These are phyloP conservation scores for Hymenoscyphus occultus DNA, from an alignment of 2,329 filamentous ascomycete genomes.

Conservation along the genomic window DNA sequence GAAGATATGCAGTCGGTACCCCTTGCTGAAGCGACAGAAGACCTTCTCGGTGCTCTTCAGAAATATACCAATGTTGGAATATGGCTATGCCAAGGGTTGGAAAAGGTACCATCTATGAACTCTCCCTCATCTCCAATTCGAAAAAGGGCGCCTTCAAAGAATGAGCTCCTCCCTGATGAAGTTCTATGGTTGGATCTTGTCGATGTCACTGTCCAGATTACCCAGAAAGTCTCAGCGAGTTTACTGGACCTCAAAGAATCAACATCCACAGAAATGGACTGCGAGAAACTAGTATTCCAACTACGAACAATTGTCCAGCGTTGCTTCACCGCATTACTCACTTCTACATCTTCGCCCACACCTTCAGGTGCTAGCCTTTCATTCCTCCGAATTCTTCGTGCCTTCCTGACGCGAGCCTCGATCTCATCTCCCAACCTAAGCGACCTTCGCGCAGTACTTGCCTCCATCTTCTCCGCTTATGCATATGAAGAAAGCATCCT, in stretches of 20 bases:
- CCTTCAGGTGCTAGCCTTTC: constrained; percentile 55
- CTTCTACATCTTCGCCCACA: constrained; percentile 59
- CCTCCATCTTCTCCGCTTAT: constrained; percentile 91
- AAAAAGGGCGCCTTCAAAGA: constrained; percentile 43
- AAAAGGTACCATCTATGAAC: constrained; percentile 49
- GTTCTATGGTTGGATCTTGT: constrained; percentile 60
- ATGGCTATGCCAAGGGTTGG: constrained; percentile 90
- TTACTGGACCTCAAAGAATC: constrained; percentile 41
- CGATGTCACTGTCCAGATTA: constrained; percentile 59
- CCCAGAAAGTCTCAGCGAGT: constrained; percentile 58
- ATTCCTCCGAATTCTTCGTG: constrained; percentile 84
- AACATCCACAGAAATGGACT: constrained; percentile 43
- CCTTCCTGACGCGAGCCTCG: constrained; percentile 81
- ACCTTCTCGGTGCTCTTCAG: constrained; percentile 73
- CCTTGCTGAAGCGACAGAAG: constrained; percentile 63
- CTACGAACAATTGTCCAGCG: constrained; percentile 82
- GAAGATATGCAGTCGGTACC: constrained; percentile 55
- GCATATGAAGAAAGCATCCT: constrained; percentile 92
- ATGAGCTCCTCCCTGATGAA: constrained; percentile 52
- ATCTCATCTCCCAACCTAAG: constrained; percentile 79
- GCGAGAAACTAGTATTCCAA: constrained; percentile 59
- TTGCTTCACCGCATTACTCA: constrained; percentile 82
- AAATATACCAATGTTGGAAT: constrained; percentile 92
- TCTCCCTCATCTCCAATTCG: constrained; percentile 46
- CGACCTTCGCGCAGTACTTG: constrained; percentile 79